phyloP scores from a whole-genome alignment of 176 grass and related monocot genomes.

The Zoysia pacifica region DNA sequence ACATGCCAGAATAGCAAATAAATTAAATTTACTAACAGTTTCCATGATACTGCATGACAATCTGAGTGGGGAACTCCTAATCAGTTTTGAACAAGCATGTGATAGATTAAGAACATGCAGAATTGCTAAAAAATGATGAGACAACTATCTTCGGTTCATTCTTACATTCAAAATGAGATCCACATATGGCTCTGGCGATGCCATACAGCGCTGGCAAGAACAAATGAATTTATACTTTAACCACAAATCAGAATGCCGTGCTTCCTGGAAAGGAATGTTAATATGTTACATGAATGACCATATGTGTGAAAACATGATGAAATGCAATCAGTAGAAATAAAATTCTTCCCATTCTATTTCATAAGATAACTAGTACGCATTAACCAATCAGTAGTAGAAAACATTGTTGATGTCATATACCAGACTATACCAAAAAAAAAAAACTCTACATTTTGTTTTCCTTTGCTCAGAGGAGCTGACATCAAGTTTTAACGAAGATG shows the following conservation, averaged over 20 bases:
- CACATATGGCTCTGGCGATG: conserved; percentile 52
- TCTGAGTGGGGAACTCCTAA: not conserved
- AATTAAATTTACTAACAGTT: conserved; percentile 10
- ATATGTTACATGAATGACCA: conserved; percentile 8
- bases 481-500: not conserved
- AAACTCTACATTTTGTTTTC: conserved; percentile 17
- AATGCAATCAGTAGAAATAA: not conserved
- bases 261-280: conserved; percentile 46
- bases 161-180: conserved; percentile 90
- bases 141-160: conserved; percentile 24
- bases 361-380: not conserved
- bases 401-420: not conserved
- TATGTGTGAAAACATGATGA: conserved; percentile 21
- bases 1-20: not conserved
- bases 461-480: not conserved
- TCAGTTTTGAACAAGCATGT: not conserved
- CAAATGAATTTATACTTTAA: conserved; percentile 84
- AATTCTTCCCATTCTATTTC: not conserved
- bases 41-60: not conserved
- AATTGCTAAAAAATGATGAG: conserved; percentile 12
- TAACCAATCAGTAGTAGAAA: not conserved
- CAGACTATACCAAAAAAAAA: conserved; percentile 18
- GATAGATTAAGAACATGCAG: conserved; percentile 11
- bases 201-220: conserved; percentile 68
- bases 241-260: conserved; percentile 69